Evolutionary conservation across 257 asterid species (phyloP).

Genomic region (Ophiorrhiza pumila): DNA sequence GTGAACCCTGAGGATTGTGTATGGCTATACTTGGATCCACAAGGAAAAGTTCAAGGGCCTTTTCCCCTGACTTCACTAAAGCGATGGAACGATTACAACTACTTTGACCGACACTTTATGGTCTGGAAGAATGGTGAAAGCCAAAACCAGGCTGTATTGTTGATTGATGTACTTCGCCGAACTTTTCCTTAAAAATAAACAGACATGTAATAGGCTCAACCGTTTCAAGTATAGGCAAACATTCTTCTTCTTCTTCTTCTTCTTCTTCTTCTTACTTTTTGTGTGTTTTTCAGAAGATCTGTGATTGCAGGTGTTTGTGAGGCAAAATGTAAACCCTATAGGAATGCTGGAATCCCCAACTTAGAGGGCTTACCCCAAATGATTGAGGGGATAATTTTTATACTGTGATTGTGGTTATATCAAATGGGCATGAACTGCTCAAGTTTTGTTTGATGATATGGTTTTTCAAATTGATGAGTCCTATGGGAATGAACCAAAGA

Average conservation of each 20-base stretch:
- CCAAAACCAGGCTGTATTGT: conserved; percentile 32
- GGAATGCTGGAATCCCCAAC: background rate
- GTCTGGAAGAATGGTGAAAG: conserved; percentile 58
- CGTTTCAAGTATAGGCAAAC: background rate
- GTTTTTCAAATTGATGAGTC: too few relatives aligned
- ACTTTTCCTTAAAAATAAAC: conserved; percentile 19
- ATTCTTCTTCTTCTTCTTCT: too few relatives aligned
- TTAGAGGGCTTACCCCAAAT: background rate
- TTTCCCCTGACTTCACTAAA: conserved; percentile 42
- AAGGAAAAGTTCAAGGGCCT: conserved; percentile 63
- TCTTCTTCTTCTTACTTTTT: background rate
- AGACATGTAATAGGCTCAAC: background rate
- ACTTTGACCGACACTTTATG: conserved; percentile 45
- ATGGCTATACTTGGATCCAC: conserved; percentile 76
- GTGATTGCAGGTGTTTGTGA: background rate
- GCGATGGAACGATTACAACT: conserved; percentile 48
- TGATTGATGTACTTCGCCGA: conserved; percentile 40
- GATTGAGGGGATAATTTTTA: background rate
- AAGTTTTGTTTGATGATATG: too few relatives aligned
- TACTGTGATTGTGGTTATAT: background rate
- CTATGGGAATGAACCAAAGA: too few relatives aligned
- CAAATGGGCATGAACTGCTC: too few relatives aligned
- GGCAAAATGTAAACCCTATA: background rate
- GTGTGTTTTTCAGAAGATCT: background rate
- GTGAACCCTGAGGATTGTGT: conserved; percentile 14